Base-by-base conservation (phyloP, 495 filamentous ascomycete species). In the Amorphotheca resinae region DNA sequence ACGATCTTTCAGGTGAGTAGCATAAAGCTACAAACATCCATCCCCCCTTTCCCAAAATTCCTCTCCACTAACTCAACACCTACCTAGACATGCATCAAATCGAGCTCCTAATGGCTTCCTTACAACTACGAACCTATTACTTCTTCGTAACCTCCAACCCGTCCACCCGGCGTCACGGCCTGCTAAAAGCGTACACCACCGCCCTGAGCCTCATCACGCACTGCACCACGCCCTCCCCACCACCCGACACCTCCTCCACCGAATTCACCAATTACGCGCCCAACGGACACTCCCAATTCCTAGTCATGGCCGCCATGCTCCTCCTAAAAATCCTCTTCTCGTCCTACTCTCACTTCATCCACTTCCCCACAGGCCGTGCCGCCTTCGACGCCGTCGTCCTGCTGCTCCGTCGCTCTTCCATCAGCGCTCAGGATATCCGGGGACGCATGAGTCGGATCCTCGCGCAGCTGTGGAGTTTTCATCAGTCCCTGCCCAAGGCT, bases 71-170 rank as follows among this genome's bases (percentile, higher is more conserved):
- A n/a, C n/a, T n/a, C n/a, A n/a, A n/a, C n/a, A n/a, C n/a, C n/a
- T n/a, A n/a, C n/a, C n/a, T n/a, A n/a, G n/a, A n/a, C n/a, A n/a
- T n/a, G n/a, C n/a, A n/a, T n/a, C n/a, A n/a, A n/a, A n/a, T n/a
- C n/a, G n/a, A n/a, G n/a, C 26, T 42, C 9, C 9, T n/a, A 21
- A 33, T 21, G 22, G 12, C 40, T 20, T 18, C 17, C 23, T 14
- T 44, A 8, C 31, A 44, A 21, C 21, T 44, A 6, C 15, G 41
- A 21, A 44, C 32, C 15, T 44, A 34, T 21, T 44, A 44, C 22
- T 44, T 44, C 21, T 44, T 44, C 9, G 22, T 34, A 7, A 34
- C 41, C 9, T 21, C 4, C 2, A 0, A 25, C n/a, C 4, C n/a
- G 12, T 1, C 22, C 7, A 7, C 22, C 18, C 30, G 41, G 1